Base-by-base conservation (phyloP, 1,284 basidiomycete genomes). In the Leccinum pallidistipes region DNA sequence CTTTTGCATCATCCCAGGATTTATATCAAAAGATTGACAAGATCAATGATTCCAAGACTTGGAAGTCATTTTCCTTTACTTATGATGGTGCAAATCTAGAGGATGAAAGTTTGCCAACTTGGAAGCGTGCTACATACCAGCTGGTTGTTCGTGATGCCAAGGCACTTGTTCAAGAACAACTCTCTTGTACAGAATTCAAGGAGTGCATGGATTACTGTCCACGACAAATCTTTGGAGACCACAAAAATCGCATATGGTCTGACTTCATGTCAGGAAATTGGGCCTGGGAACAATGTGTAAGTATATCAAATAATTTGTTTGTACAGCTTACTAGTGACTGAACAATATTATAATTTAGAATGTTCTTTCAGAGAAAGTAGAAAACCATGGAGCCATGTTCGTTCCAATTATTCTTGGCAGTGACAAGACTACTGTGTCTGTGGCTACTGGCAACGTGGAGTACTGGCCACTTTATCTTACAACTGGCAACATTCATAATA, bases 391-490 rank as follows among this genome's bases (percentile, higher is more conserved):
- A 3, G 49, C 49, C 2, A 51, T 51, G 27, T 62, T 65, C 6
- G 32, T 64, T 1, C 63, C 27, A 0, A 16, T 65, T 1, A 34
- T 64, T 0, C 40, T 65, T 1, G 63, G 54, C 5, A 62, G 63
- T 16, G 38, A 65, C 14, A 65, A 65, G n/a, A 65, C 43, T 0
- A 65, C 55, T 0, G 40, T 65, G 0, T 56, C 57, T 21, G 51
- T 65, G 0, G 27, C 27, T 3, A 64, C 63, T 5, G 56, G 63
- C 2, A 31, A 65, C 1, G 38, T 56, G 1, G 14, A 62, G 31
- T 53, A 53, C 1, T 53, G 12, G 8, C 51, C 51, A 7, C 10
- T 53, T 2, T 51, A 51, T 51, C 6, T 53, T 3, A 11, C 51
- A 11, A 53, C n/a, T 34, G 51, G 51, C 5, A 53, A 53, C n/a